Evolutionary conservation across 2,329 filamentous ascomycete species (phyloP).

Genomic region (Phaeoacremonium minimum): DNA sequence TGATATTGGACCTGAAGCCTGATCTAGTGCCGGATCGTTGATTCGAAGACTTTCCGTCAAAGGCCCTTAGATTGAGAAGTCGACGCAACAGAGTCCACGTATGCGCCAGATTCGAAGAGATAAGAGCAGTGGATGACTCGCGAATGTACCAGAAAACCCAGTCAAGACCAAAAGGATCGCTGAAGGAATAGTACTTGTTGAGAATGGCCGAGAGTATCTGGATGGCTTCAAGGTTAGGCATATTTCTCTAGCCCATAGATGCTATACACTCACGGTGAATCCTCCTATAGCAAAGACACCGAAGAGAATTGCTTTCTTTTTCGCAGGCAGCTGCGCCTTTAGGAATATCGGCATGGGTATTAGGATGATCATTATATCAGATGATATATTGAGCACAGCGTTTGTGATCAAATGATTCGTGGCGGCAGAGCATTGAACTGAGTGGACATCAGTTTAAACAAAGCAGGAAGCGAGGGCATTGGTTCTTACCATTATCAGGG

Average conservation of each 20-base stretch:
- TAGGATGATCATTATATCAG: conserved; percentile 54
- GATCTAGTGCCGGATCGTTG: conserved; percentile 15
- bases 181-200: conserved; percentile 39
- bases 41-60: conserved; percentile 22
- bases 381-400: conserved; percentile 54
- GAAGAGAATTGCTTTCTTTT: conserved; percentile 48
- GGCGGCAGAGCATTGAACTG: conserved; percentile 53
- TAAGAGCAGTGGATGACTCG: conserved; percentile 39
- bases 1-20: conserved; percentile 18
- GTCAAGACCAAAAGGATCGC: conserved; percentile 27
- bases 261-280: conserved; percentile 42
- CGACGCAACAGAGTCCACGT: conserved; percentile 37
- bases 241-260: too few species aligned
- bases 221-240: too few species aligned
- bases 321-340: conserved; percentile 40
- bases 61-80: conserved; percentile 27
- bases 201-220: conserved; percentile 46
- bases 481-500: conserved; percentile 36
- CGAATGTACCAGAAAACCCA: conserved; percentile 43
- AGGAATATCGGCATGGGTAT: conserved; percentile 52
- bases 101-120: conserved; percentile 36
- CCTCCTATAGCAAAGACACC: conserved; percentile 38
- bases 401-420: conserved; percentile 55
- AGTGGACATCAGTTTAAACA: background rate
- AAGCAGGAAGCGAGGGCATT: background rate